Percentiles rank a stretch among this genome's conserved stretches.
phyloP scores from a whole-genome alignment of 2,329 filamentous ascomycete species.

The Aspergillus sp. region DNA sequence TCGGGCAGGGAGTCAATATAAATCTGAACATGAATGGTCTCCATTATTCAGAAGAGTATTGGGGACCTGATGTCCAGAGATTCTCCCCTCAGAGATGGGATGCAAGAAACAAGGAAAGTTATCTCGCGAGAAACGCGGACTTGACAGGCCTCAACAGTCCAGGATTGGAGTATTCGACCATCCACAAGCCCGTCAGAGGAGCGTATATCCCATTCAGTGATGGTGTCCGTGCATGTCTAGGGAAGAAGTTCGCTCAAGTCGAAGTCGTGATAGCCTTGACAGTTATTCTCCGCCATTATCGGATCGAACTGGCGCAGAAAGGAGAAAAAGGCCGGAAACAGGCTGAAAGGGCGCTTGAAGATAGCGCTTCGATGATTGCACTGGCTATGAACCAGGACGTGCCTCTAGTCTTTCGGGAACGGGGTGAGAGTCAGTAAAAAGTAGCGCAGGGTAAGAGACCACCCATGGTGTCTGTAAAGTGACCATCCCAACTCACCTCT shows the following conservation, averaged over 20 bases:
- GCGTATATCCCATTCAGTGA: conserved; percentile 30
- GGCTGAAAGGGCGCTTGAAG: conserved; percentile 17
- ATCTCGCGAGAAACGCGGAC: conserved; percentile 24
- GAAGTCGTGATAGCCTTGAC: conserved; percentile 27
- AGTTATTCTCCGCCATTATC: conserved; percentile 21
- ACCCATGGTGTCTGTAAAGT: background rate
- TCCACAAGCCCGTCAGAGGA: conserved; percentile 26
- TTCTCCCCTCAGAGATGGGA: conserved; percentile 30
- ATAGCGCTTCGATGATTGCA: conserved; percentile 21
- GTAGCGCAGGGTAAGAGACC: background rate
- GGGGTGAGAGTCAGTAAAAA: background rate
- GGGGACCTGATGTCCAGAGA: conserved; percentile 22
- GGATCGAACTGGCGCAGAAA: conserved; percentile 18
- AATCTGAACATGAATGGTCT: conserved; percentile 23
- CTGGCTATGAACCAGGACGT: conserved; percentile 24
- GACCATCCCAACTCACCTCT: background rate
- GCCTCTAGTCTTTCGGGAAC: conserved; percentile 21
- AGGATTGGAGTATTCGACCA: conserved; percentile 9
- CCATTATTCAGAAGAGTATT: conserved; percentile 29
- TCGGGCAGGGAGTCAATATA: conserved; percentile 23
- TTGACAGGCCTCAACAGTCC: conserved; percentile 21
- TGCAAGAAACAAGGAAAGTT: conserved; percentile 24
- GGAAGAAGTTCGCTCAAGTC: conserved; percentile 31
- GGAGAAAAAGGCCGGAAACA: conserved; percentile 1
- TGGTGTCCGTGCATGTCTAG: conserved; percentile 26